Base-by-base conservation (phyloP, 202 grass and related monocot species). In the Digitaria exilis region DNA sequence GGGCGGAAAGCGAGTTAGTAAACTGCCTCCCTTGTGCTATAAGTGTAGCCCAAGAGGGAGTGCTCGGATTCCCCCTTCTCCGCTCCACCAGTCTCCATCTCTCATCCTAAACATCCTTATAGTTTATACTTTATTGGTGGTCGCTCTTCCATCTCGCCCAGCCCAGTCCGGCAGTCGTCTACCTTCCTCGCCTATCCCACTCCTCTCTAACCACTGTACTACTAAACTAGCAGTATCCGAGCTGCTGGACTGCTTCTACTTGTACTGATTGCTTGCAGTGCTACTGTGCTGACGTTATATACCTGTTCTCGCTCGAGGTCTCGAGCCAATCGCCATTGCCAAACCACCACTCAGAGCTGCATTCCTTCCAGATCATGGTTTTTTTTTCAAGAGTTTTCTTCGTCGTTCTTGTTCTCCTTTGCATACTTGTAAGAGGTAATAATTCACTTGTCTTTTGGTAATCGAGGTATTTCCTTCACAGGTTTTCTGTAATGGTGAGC, bases 61-160 rank as follows among this genome's bases (percentile, higher is more conserved):
- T 43, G 84, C 83, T 83, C 79, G 65, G 79, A 90, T 79, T 82
- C 88, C 73, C 84, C 61, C 50, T n/a, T 66, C 61, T 43, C 70
- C 57, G 57, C 57, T 76, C 34, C n/a, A 29, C 35, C n/a, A 18
- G 73, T 28, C 57, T 73, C 64, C 75, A 64, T 37, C 65, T 76
- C 37, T 65, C 42, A 44, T 63, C 78, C 29, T 64, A 64, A 39
- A 39, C 6, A 71, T 77, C 48, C 37, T 74, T 78, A 66, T 85
- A 66, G 37, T 86, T 82, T n/a, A n/a, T n/a, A n/a, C n/a, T n/a
- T n/a, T 82, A 89, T 82, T 78, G 65, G 72, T 73, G 72, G 73
- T 21, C 32, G 79, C 59, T 46, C 73, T 49, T 78, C 45, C 26
- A 15, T 59, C 26, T 57, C 29, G 44, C 14, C 28, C 3, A 73